Percentiles rank a stretch among this genome's conserved stretches.
phyloP scores from a whole-genome alignment of 2,329 filamentous ascomycete species.

The Capronia coronata region DNA sequence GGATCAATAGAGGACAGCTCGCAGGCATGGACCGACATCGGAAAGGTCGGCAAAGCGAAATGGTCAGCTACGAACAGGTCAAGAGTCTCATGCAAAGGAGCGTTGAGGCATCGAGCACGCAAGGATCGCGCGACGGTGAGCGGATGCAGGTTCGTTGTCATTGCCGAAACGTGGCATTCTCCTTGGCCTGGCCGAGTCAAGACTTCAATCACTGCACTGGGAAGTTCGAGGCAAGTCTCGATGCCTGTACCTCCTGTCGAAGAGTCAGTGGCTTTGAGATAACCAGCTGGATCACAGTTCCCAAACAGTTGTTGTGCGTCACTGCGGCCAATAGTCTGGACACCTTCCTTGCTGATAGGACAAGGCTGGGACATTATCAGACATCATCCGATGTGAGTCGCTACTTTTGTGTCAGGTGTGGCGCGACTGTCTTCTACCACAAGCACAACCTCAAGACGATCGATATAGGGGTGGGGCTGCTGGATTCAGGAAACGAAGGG shows the following conservation, averaged over 20 bases:
- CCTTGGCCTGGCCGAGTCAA: slow-evolving; percentile 3
- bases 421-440: slow-evolving; percentile 21
- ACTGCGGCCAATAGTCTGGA: background rate
- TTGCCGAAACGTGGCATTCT: slow-evolving; percentile 12
- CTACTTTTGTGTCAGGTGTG: slow-evolving; percentile 24
- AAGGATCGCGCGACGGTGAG: background rate
- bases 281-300: slow-evolving; percentile 16
- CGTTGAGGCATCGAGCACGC: background rate
- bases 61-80: slow-evolving; percentile 14
- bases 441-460: slow-evolving; percentile 14
- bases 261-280: slow-evolving; percentile 22
- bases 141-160: slow-evolving; percentile 12
- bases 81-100: slow-evolving; percentile 3
- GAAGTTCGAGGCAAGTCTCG: slow-evolving; percentile 12
- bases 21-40: slow-evolving; percentile 17
- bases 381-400: slow-evolving; percentile 15
- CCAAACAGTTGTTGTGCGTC: slow-evolving; percentile 3
- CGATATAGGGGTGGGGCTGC: slow-evolving; percentile 17
- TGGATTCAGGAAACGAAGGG: slow-evolving; percentile 8
- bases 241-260: slow-evolving; percentile 19
- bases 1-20: slow-evolving; percentile 21
- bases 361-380: slow-evolving; percentile 18
- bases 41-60: slow-evolving; percentile 12
- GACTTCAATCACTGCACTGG: slow-evolving; percentile 6
- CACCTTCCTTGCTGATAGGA: slow-evolving; percentile 7